Conservation (phyloP, 1,284 basidiomycete species). For the Phylloporus sp. region DNA sequence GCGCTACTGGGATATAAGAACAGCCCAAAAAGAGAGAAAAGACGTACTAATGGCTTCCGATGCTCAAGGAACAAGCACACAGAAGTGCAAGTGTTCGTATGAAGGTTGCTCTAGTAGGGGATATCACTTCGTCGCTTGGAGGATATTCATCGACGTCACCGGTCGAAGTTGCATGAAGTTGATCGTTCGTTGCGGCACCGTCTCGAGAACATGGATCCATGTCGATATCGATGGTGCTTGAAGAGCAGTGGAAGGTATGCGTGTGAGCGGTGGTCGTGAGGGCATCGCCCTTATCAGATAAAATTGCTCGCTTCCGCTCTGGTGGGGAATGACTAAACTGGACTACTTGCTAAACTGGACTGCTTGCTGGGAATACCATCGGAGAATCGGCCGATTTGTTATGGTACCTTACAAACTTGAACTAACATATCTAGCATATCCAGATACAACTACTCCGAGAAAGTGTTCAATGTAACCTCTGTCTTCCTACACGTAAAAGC, state of each 20-base stretch:
- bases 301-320: conserved; percentile 7
- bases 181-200: neutral
- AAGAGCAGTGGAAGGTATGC: conserved; percentile 3
- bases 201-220: neutral
- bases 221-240: neutral
- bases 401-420: too few relatives aligned
- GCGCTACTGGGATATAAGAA: conserved; percentile 49
- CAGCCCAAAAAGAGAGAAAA: neutral
- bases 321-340: conserved; percentile 24
- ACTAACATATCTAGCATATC: neutral
- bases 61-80: conserved; percentile 74
- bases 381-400: too few relatives aligned
- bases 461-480: neutral
- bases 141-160: neutral
- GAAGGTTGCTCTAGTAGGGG: conserved; percentile 44
- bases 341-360: too few relatives aligned
- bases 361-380: too few relatives aligned
- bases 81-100: conserved; percentile 65
- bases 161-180: neutral
- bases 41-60: conserved; percentile 77
- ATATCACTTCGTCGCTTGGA: conserved; percentile 13
- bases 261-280: neutral
- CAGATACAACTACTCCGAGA: neutral
- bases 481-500: conserved; percentile 36
- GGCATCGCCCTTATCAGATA: conserved; percentile 31